Evolutionary conservation across 306 rosid species (phyloP).

Genomic region (Lathyrus aphaca): DNA sequence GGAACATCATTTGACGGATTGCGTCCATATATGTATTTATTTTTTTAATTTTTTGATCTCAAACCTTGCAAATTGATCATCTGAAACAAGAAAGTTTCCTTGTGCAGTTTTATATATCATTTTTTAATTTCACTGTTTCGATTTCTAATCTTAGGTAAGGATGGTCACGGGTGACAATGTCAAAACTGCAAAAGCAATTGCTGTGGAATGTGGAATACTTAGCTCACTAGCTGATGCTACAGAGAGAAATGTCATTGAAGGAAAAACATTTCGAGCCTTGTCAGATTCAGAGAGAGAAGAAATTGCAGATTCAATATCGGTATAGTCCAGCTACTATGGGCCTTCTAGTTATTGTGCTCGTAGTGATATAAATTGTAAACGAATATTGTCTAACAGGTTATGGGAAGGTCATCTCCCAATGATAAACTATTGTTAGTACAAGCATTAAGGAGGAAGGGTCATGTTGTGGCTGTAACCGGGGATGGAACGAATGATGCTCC

Average conservation of each 20-base stretch:
- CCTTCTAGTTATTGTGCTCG: constrained; percentile 56
- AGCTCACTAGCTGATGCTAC: constrained; percentile 55
- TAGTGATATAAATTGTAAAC: background rate
- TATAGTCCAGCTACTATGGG: constrained; percentile 47
- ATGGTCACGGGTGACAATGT: constrained; percentile 98
- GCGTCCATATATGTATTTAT: background rate
- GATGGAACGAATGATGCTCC: constrained; percentile 99
- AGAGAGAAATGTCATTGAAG: constrained; percentile 82
- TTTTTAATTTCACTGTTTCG: background rate
- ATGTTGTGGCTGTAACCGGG: constrained; percentile 95
- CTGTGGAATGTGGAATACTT: constrained; percentile 93
- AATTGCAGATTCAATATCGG: constrained; percentile 64
- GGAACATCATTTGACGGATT: background rate
- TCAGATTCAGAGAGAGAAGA: constrained; percentile 66
- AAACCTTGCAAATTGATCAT: constrained; percentile 7
- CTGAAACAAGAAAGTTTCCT: constrained; percentile 8
- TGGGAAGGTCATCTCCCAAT: constrained; percentile 95
- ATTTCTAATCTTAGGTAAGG: constrained; percentile 61
- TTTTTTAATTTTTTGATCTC: background rate
- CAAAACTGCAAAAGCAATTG: constrained; percentile 92
- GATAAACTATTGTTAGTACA: constrained; percentile 93
- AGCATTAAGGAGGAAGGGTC: constrained; percentile 78
- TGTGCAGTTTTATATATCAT: background rate
- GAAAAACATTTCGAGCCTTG: constrained; percentile 71
- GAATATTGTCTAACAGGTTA: constrained; percentile 59